Base-by-base conservation (phyloP, 2,329 filamentous ascomycete species). In the Cladosporium sphaerospermum region DNA sequence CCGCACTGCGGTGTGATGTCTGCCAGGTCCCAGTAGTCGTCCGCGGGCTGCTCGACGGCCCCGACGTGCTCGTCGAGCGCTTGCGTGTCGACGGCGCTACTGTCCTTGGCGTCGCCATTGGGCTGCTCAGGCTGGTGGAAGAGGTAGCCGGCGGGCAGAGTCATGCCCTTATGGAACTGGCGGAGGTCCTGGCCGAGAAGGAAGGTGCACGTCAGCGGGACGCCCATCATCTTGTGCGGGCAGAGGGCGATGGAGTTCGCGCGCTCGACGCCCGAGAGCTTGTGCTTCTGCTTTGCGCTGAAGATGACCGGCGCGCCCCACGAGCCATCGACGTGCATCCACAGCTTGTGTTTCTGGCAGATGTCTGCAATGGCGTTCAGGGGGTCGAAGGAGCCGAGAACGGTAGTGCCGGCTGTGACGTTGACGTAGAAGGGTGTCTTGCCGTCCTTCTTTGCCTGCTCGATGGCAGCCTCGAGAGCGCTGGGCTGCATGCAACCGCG, bases 171-270 rank as follows among this genome's bases (percentile, higher is more conserved):
- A 68, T 93, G 86, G 69, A 97, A 95, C 19, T 85, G 73, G 53
- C 78, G 75, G 65, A 95, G 72, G 67, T 97, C 91, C 2, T 80
- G 79, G 0, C 82, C 85, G 10, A 99, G 78, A 4, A 99, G 79
- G 73, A 95, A 96, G 0, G 86, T 91, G 73, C 91, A 97, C 0
- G 91, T 96, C 39, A 95, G 75, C 0, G 93, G 92, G 2, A 89
- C 88, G 54, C 89, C 89, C 66, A 97, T 80, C 93, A 97, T 97
- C 74, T 97, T 97, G 74, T 99, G 93, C 54, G 93, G 91, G 70
- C 95, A 97, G 52, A 96, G 81, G 2, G 90, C 89, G 37, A 97
- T 75, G 11, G 84, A 89, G 70, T 96, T 80, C 9, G 91, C 93
- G 39, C 85, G 77, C 42, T 90, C 78, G 2, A 80, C 75, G 11